A percentile compares a stretch with the other conserved stretches of the same genome.
Evolutionary conservation across 306 rosid genomes (phyloP).

Genomic region (Erythrophleum fordii): DNA sequence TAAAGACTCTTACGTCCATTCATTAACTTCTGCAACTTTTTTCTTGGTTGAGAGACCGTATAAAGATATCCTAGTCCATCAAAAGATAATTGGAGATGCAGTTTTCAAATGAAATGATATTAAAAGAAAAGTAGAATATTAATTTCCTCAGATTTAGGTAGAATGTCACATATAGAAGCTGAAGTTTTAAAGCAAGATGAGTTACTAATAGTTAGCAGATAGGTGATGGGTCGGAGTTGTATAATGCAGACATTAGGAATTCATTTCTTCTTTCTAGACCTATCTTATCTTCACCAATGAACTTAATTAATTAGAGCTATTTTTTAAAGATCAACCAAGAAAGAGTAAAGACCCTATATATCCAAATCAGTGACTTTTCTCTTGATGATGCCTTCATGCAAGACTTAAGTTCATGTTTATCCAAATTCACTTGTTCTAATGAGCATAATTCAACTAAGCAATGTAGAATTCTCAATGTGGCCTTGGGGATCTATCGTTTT

Average conservation of each 20-base stretch:
- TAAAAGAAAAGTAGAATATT: not conserved
- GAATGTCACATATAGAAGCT: not conserved
- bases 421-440: not conserved
- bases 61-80: not conserved
- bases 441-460: not conserved
- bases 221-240: not conserved
- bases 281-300: not conserved
- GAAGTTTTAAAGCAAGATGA: not conserved
- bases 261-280: not conserved
- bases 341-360: not conserved
- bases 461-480: not conserved
- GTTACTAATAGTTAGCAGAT: not conserved
- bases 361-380: not conserved
- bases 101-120: not conserved
- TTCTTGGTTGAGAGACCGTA: not conserved
- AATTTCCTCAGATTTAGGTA: not conserved
- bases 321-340: not conserved
- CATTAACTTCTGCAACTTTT: not conserved
- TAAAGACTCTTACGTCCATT: constrained; percentile 12
- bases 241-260: not conserved
- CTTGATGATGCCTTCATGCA: not conserved
- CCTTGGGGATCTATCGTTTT: not conserved
- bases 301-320: no score
- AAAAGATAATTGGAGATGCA: not conserved
- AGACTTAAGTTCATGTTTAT: not conserved